These are phyloP conservation scores for Biscutella auriculata DNA, from an alignment of 441 rosid species.

Conservation along the genomic window DNA sequence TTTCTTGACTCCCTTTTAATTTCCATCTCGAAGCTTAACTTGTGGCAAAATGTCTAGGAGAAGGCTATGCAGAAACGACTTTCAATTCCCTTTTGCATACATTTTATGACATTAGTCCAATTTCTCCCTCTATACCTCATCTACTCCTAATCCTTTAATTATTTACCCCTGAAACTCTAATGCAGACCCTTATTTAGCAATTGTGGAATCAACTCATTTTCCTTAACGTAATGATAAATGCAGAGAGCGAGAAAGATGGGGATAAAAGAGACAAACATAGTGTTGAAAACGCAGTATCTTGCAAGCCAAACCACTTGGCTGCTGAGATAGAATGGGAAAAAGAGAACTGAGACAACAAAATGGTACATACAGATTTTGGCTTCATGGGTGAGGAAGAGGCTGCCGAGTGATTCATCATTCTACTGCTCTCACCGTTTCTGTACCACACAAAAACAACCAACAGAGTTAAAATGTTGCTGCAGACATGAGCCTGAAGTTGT, in stretches of 20 bases:
- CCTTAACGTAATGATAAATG: slow-evolving; percentile 3
- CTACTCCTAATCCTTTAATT: not conserved
- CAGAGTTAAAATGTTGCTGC: not conserved
- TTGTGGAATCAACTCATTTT: not conserved
- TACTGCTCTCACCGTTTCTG: slow-evolving; percentile 48
- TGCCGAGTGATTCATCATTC: slow-evolving; percentile 49
- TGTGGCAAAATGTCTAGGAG: no score
- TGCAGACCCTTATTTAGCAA: not conserved
- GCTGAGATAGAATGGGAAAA: not conserved
- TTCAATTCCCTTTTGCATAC: no score
- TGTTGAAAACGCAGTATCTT: slow-evolving; percentile 1
- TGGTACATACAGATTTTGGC: slow-evolving; percentile 58
- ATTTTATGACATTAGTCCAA: not conserved
- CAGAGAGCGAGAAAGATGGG: not conserved
- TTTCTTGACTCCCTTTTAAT: no score
- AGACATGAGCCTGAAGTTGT: not conserved
- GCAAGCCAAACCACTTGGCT: slow-evolving; percentile 16
- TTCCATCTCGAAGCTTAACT: no score
- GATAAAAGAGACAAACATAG: not conserved
- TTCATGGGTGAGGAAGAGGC: slow-evolving; percentile 47
- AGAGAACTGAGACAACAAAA: slow-evolving; percentile 21
- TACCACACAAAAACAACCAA: slow-evolving; percentile 1
- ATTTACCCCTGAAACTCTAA: not conserved
- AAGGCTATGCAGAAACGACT: no score
- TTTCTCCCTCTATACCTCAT: not conserved